phyloP scores from a whole-genome alignment of 1,284 basidiomycete species.

The Chalciporus sp. region DNA sequence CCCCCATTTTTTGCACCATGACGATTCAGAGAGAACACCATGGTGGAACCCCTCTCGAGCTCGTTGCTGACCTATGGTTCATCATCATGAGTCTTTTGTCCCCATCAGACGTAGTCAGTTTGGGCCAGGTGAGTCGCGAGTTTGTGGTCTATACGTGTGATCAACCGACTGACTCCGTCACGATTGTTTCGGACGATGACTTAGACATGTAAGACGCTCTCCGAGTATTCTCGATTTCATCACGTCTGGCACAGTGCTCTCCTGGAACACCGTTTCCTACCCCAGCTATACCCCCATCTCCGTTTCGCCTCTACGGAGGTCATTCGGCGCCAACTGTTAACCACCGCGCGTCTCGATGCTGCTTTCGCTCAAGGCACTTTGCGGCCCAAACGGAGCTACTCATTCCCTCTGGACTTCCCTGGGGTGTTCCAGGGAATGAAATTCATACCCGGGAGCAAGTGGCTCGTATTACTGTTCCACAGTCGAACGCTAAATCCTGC shows the following conservation, averaged over 20 bases:
- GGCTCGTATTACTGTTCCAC: slow-evolving; percentile 34
- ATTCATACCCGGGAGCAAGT: slow-evolving; percentile 32
- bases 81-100: slow-evolving; percentile 33
- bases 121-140: slow-evolving; percentile 29
- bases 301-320: slow-evolving; percentile 16
- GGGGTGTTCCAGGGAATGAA: slow-evolving; percentile 35
- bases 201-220: slow-evolving; percentile 32
- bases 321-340: slow-evolving; percentile 28
- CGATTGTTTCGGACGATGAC: not conserved
- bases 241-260: slow-evolving; percentile 31
- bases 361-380: slow-evolving; percentile 22
- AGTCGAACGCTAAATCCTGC: slow-evolving; percentile 33
- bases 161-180: not conserved
- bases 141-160: no score
- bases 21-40: not conserved
- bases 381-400: slow-evolving; percentile 22
- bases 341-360: slow-evolving; percentile 25
- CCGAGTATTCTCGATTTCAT: slow-evolving; percentile 25
- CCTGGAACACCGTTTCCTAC: slow-evolving; percentile 24
- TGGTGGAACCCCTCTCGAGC: slow-evolving; percentile 8
- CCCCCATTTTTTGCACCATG: not conserved
- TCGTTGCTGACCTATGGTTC: slow-evolving; percentile 33
- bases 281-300: slow-evolving; percentile 30
- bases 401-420: slow-evolving; percentile 34
- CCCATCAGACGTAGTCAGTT: slow-evolving; percentile 24